Percentiles rank a stretch among this genome's conserved stretches.
These are phyloP conservation scores for Coniferiporia weirii DNA, from an alignment of 1,284 basidiomycete genomes.

Conservation along the genomic window DNA sequence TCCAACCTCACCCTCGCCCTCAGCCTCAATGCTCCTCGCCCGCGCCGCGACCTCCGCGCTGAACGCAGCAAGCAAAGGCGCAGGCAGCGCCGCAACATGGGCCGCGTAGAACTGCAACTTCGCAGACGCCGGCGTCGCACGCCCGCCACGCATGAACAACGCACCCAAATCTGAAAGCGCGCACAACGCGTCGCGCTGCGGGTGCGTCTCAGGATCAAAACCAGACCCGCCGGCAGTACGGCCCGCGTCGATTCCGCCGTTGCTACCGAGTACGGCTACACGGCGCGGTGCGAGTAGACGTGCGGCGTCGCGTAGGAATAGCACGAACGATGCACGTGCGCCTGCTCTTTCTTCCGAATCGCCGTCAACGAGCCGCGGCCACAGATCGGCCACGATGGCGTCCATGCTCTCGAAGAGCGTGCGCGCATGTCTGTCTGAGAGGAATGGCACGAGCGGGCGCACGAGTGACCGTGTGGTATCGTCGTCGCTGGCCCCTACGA, in stretches of 20 bases:
- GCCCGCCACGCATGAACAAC: conserved; percentile 30
- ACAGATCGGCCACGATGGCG: conserved; percentile 50
- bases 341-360: not conserved
- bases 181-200: conserved; percentile 37
- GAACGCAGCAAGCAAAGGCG: conserved; percentile 18
- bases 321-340: conserved; percentile 36
- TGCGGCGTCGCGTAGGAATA: conserved; percentile 51
- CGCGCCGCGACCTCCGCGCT: conserved; percentile 9
- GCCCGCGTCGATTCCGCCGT: not conserved
- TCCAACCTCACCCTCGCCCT: not conserved
- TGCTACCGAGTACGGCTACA: conserved; percentile 30
- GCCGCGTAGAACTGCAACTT: conserved; percentile 58
- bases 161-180: conserved; percentile 49
- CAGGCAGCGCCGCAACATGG: conserved; percentile 40
- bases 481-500: conserved; percentile 31
- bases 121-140: conserved; percentile 25
- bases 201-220: conserved; percentile 28
- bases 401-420: conserved; percentile 43
- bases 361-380: conserved; percentile 34
- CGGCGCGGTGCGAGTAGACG: conserved; percentile 43
- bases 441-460: conserved; percentile 55
- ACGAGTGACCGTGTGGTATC: not conserved
- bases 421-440: conserved; percentile 51
- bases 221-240: not conserved
- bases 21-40: conserved; percentile 2